These are phyloP conservation scores for Gypsophila paniculata DNA, from an alignment of 179 eudicot genomes.

Conservation along the genomic window DNA sequence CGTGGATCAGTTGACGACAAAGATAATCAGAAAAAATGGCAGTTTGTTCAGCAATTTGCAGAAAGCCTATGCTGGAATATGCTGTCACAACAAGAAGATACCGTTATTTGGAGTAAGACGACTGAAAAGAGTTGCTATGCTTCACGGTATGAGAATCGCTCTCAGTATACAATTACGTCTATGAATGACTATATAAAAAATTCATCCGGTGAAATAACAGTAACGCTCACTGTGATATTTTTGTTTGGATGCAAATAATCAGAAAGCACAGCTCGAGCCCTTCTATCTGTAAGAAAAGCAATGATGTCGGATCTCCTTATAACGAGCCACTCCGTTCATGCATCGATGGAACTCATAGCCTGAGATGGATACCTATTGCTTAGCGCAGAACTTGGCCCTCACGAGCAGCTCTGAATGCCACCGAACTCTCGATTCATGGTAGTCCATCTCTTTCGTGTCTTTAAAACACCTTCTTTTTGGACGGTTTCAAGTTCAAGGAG, in stretches of 20 bases:
- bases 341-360: slow-evolving; percentile 84
- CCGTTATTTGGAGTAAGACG: slow-evolving; percentile 93
- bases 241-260: slow-evolving; percentile 11
- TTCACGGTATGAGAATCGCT: slow-evolving; percentile 40
- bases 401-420: slow-evolving; percentile 50
- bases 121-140: slow-evolving; percentile 59
- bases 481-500: not conserved
- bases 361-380: slow-evolving; percentile 77
- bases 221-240: not conserved
- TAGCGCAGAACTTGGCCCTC: slow-evolving; percentile 84
- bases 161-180: not conserved
- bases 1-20: slow-evolving; percentile 44
- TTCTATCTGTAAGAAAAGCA: slow-evolving; percentile 59
- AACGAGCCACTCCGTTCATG: slow-evolving; percentile 71
- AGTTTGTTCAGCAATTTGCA: slow-evolving; percentile 54
- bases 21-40: slow-evolving; percentile 75
- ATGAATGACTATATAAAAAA: not conserved
- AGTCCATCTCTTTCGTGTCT: not conserved
- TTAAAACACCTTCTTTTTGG: not conserved
- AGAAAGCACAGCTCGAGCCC: slow-evolving; percentile 71
- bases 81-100: slow-evolving; percentile 92
- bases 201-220: not conserved
- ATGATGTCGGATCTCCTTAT: slow-evolving; percentile 73
- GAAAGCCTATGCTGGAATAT: slow-evolving; percentile 79
- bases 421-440: slow-evolving; percentile 76